A percentile compares a stretch with the other conserved stretches of the same genome.
These are phyloP conservation scores for Huntiella bhutanensis DNA, from an alignment of 2,329 filamentous ascomycete species.

Conservation along the genomic window DNA sequence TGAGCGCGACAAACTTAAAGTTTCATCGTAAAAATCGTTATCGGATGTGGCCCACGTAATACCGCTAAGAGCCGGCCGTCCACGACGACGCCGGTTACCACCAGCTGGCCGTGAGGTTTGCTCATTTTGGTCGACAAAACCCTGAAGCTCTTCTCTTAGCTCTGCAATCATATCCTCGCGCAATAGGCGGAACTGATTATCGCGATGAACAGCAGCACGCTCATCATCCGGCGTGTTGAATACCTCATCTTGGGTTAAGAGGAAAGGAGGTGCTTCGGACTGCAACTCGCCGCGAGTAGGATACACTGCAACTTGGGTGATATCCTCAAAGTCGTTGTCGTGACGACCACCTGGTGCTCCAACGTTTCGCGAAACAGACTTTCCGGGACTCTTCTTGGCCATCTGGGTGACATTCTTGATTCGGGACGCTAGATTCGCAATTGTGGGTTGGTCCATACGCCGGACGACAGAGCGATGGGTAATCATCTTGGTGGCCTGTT, in stretches of 20 bases:
- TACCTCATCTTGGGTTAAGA: conserved; percentile 32
- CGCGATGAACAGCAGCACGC: conserved; percentile 34
- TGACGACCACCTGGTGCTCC: conserved; percentile 42
- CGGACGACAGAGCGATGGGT: no score
- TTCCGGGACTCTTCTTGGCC: background rate
- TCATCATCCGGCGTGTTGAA: conserved; percentile 18
- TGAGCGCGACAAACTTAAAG: no score
- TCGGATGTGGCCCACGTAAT: conserved; percentile 19
- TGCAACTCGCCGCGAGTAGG: conserved; percentile 48
- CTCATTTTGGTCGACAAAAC: conserved; percentile 29
- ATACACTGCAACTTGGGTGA: conserved; percentile 40
- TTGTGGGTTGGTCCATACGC: background rate
- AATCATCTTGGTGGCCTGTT: no score
- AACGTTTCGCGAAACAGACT: background rate
- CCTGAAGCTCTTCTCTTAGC: conserved; percentile 40
- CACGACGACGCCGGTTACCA: no score
- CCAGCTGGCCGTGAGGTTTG: conserved; percentile 15
- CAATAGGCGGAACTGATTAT: conserved; percentile 53
- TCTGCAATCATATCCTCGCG: conserved; percentile 53
- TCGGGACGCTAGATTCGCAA: background rate
- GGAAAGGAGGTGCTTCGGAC: conserved; percentile 33
- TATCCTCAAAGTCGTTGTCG: conserved; percentile 50
- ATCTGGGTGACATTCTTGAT: conserved; percentile 1
- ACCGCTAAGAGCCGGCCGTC: conserved; percentile 19
- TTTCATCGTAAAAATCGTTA: background rate